Percentiles rank a stretch among this genome's conserved stretches.
phyloP scores from a whole-genome alignment of 129 eudicot species.

The Tagetes patula region DNA sequence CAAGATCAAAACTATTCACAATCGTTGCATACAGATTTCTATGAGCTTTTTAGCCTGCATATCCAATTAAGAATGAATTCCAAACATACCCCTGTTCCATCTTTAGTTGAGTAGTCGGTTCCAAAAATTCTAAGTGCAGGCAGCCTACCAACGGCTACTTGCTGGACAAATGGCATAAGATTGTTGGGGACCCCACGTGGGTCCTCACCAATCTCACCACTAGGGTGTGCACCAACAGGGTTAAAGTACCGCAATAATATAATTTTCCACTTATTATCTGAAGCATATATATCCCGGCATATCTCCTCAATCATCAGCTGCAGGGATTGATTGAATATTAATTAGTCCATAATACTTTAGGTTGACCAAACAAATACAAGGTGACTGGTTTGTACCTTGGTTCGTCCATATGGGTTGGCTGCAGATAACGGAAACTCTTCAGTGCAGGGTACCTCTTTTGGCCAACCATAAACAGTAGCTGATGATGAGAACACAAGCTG shows the following conservation, averaged over 20 bases:
- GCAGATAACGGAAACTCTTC: constrained; percentile 82
- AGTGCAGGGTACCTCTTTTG: constrained; percentile 82
- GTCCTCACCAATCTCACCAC: constrained; percentile 93
- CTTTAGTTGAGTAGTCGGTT: constrained; percentile 76
- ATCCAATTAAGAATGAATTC: neutral
- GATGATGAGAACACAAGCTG: constrained; percentile 91
- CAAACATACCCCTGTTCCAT: constrained; percentile 91
- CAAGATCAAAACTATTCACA: neutral
- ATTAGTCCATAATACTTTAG: constrained; percentile 3
- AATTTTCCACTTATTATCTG: constrained; percentile 80
- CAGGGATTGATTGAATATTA: neutral
- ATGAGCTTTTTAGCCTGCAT: neutral
- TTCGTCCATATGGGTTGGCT: constrained; percentile 86
- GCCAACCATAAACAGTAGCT: constrained; percentile 90
- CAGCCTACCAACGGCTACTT: constrained; percentile 96
- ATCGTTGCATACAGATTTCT: neutral
- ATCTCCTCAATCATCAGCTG: constrained; percentile 98
- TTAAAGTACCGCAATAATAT: constrained; percentile 88
- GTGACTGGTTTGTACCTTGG: constrained; percentile 53
- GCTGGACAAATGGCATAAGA: constrained; percentile 98
- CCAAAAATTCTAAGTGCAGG: constrained; percentile 81
- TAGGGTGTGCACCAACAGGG: constrained; percentile 98
- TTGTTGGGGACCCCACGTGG: constrained; percentile 94
- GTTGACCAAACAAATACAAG: constrained; percentile 11
- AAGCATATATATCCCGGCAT: constrained; percentile 64